Evolutionary conservation across 179 eudicot genomes (phyloP), one percentile per base, ranked within the genome.

Genomic region (Silene coronaria): DNA sequence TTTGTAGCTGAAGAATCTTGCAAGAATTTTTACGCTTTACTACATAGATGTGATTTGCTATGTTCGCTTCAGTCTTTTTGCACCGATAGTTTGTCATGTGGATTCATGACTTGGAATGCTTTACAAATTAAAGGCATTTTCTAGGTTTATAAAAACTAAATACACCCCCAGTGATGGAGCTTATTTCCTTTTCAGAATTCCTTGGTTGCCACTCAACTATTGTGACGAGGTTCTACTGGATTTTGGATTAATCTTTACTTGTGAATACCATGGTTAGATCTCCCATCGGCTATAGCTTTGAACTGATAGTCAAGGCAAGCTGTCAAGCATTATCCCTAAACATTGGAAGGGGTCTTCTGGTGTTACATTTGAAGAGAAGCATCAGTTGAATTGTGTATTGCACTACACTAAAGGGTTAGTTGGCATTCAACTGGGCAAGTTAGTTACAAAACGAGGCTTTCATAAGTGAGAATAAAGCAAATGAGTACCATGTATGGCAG

Each of bases 231-330:
- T 69, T 77, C 81, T 71, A 53, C 42, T 69, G 77, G 80, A 81
- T 73, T 73, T 68, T 65, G 75, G 72, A 74, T 62, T 62, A 80
- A 73, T 61, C 72, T 69, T 77, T 67, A 23, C 36, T 59, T 80
- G 80, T 81, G 84, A 77, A 74, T 81, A 81, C 77, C 67, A 51
- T 63, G 78, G 84, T 74, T 63, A 77, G 65, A 71, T 77, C 75
- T 70, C 80, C 34, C 23, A 46, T 70, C 70, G 62, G 65, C 79
- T 71, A 71, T 72, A 67, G 75, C 71, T 68, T 62, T 77, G 77
- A 68, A 77, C 30, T 71, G 75, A 73, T 30, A 75, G 73, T 36
- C 77, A 38, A 68, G 51, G 22, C 78, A 71, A 71, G 53, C 71
- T 74, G 75, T 74, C 75, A 26, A 36, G 63, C 81, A 53, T 59